A percentile compares a stretch with the other conserved stretches of the same genome.
Conservation (phyloP, 768 basidiomycete species). For the Suillus lakei region DNA sequence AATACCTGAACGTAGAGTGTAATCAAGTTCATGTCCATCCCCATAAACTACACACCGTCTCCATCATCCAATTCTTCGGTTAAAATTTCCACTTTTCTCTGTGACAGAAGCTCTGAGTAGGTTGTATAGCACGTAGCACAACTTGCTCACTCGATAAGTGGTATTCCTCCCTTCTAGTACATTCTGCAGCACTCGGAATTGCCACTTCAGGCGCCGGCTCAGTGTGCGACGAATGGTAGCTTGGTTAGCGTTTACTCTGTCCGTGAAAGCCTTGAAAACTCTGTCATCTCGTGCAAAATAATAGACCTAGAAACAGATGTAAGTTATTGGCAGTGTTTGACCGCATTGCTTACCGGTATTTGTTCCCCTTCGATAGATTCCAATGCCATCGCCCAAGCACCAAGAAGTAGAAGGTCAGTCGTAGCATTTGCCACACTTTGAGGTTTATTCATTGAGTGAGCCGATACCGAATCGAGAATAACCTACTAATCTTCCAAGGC, state of each 20-base stretch:
- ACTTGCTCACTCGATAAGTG: constrained; percentile 62
- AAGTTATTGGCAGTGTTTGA: background rate
- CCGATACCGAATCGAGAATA: background rate
- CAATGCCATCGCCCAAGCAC: constrained; percentile 72
- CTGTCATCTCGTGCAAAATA: constrained; percentile 95
- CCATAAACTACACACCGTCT: constrained; percentile 47
- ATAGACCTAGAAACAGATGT: constrained; percentile 53
- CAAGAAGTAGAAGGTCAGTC: constrained; percentile 81
- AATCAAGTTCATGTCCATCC: background rate
- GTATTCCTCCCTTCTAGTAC: constrained; percentile 69
- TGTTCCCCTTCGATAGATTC: constrained; percentile 62
- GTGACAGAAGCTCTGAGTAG: constrained; percentile 15
- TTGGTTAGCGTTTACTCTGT: constrained; percentile 45
- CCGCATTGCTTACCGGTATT: constrained; percentile 66
- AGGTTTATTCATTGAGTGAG: constrained; percentile 10
- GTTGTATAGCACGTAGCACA: background rate
- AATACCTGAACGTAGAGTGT: constrained; percentile 8
- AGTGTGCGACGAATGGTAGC: constrained; percentile 51
- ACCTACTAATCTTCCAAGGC: constrained; percentile 89
- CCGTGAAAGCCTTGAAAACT: constrained; percentile 70
- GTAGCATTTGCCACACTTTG: constrained; percentile 87
- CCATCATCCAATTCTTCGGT: constrained; percentile 67
- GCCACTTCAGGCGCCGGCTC: constrained; percentile 68
- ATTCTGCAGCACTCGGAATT: constrained; percentile 64
- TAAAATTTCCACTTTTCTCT: constrained; percentile 71